These are phyloP conservation scores for Heracleum sosnowskyi DNA, from an alignment of 129 eudicot genomes.

Conservation along the genomic window DNA sequence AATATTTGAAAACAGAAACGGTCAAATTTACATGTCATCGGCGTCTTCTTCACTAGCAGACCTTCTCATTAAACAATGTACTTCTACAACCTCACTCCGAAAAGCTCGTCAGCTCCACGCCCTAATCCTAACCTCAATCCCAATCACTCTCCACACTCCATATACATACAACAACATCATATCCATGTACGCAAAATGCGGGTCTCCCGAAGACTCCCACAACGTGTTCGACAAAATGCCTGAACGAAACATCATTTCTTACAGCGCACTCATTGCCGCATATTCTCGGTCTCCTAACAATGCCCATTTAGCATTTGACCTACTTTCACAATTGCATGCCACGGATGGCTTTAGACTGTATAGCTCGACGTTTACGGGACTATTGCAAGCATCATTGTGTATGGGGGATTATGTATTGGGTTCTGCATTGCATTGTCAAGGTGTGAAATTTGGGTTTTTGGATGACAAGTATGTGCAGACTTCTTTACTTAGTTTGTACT, in stretches of 20 bases:
- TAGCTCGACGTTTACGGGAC: conserved; percentile 57
- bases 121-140: conserved; percentile 47
- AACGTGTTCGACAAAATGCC: conserved; percentile 69
- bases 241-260: conserved; percentile 57
- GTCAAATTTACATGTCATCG: conserved; percentile 2
- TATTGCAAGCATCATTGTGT: conserved; percentile 48
- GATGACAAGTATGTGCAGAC: conserved; percentile 55
- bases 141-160: conserved; percentile 34
- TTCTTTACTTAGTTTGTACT: conserved; percentile 63
- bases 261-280: conserved; percentile 58
- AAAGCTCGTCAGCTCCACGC: conserved; percentile 45
- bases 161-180: conserved; percentile 62
- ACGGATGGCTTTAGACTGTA: conserved; percentile 38
- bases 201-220: conserved; percentile 38
- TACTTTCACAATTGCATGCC: conserved; percentile 28
- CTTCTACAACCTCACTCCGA: neutral
- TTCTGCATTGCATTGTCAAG: conserved; percentile 38
- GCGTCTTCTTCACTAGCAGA: neutral
- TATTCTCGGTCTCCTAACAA: conserved; percentile 34
- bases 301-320: conserved; percentile 27
- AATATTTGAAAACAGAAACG: neutral
- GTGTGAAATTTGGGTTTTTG: conserved; percentile 46
- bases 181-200: conserved; percentile 66
- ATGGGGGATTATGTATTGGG: conserved; percentile 34
- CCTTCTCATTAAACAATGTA: neutral